Base-by-base conservation (phyloP, 164 flowering plant genomes). In the Chloranthus sessilifolius region DNA sequence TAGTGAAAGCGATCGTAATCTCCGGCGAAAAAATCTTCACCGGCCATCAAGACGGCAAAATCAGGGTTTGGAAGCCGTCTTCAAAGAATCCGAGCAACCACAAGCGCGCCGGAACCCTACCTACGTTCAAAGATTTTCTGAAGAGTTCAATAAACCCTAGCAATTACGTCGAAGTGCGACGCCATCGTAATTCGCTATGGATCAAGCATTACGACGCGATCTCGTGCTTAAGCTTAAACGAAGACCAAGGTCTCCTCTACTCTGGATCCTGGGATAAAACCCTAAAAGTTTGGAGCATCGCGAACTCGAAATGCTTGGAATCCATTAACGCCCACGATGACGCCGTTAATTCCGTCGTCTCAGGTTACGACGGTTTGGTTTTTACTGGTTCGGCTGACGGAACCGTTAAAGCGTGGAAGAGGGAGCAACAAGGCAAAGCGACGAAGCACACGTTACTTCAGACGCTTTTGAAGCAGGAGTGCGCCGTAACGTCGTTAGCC, bases 221-320 rank as follows among this genome's bases (percentile, higher is more conserved):
- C 9, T 89, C 95, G 1, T 83, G 84, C 50, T 44, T 89, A 61
- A 80, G 94, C 76, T 50, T 89, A 44, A 57, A 67, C 41, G 69
- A 74, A 20, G 92, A 83, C 4, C 66, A 58, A 2, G 82, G 78
- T 0, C 64, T 83, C 3, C 47, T 89, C 16, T 89, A 89, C 64
- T 77, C 92, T 0, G 91, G 85, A 8, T 89, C 97, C 0, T 89
- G 97, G 97, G 97, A 89, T 64, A 64, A 85, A 23, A 82, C 95
- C 2, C 36, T 89, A 3, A 89, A 86, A 43, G 90, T 80, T 0
- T 89, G 97, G 97, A 47, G 83, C 4, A 61, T 76, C 11, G 65
- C 79, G 1, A 80, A 80, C 38, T 80, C 81, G 2, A 83, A 82
- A 26, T 89, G 97, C 48, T 43, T 89, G 15, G 97, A 89, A 34